Evolutionary conservation across 2,329 filamentous ascomycete genomes (phyloP).

Genomic region (Corynespora cassiicola): DNA sequence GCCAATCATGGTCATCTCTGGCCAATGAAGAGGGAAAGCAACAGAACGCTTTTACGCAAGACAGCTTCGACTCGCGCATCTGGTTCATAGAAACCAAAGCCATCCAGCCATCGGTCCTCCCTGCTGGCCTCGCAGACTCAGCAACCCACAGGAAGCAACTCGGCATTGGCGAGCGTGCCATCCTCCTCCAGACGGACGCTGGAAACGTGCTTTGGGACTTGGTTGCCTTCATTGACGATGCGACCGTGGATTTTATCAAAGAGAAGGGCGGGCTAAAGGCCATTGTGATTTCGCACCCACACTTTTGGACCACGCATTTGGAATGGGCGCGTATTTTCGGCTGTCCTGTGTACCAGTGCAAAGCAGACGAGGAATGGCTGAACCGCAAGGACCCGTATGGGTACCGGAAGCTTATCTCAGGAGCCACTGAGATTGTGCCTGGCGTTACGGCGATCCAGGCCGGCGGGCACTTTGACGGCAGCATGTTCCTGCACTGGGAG

Average conservation of each 20-base stretch:
- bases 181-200: constrained; percentile 68
- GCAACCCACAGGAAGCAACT: constrained; percentile 54
- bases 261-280: constrained; percentile 70
- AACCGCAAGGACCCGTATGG: constrained; percentile 55
- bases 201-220: constrained; percentile 86
- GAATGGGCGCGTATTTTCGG: constrained; percentile 74
- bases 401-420: constrained; percentile 53
- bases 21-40: constrained; percentile 51
- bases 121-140: constrained; percentile 44
- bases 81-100: constrained; percentile 53
- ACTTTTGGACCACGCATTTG: constrained; percentile 80
- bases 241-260: constrained; percentile 66
- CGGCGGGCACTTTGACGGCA: constrained; percentile 82
- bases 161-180: constrained; percentile 76
- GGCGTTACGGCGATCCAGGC: constrained; percentile 71
- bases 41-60: constrained; percentile 61
- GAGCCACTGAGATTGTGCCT: constrained; percentile 46
- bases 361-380: constrained; percentile 72
- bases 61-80: constrained; percentile 53
- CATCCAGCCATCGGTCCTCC: constrained; percentile 21
- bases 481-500: constrained; percentile 68
- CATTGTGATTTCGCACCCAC: constrained; percentile 79
- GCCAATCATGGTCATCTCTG: constrained; percentile 72
- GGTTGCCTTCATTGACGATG: constrained; percentile 71
- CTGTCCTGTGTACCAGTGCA: constrained; percentile 73